phyloP scores from a whole-genome alignment of 2,329 filamentous ascomycete genomes.

The Pestalotiopsis fici region DNA sequence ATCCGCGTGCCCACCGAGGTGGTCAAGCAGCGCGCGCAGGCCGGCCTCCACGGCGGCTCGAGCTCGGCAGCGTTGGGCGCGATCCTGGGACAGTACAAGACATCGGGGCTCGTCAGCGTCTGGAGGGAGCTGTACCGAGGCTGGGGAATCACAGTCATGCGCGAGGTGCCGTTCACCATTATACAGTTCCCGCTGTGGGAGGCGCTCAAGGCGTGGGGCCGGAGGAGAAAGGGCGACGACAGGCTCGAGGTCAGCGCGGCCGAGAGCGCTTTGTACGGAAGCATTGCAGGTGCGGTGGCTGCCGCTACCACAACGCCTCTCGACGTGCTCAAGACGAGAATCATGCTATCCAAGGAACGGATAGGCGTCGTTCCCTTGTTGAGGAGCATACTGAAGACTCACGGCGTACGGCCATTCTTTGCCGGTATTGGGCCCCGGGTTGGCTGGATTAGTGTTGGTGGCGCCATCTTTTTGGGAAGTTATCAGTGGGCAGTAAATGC shows the following conservation, averaged over 20 bases:
- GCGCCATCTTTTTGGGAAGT: constrained; percentile 90
- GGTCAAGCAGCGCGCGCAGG: constrained; percentile 94
- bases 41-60: constrained; percentile 74
- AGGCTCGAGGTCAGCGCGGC: constrained; percentile 59
- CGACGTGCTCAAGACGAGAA: constrained; percentile 93
- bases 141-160: constrained; percentile 88
- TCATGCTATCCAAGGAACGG: constrained; percentile 82
- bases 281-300: constrained; percentile 79
- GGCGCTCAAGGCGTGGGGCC: constrained; percentile 75
- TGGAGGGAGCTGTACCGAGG: constrained; percentile 88
- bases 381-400: constrained; percentile 61
- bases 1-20: constrained; percentile 95
- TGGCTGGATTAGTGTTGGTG: constrained; percentile 93
- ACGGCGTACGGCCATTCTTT: constrained; percentile 71
- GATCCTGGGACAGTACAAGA: constrained; percentile 58
- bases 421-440: constrained; percentile 79
- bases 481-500: constrained; percentile 88
- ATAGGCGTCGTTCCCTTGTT: constrained; percentile 62
- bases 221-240: constrained; percentile 36
- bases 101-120: constrained; percentile 56
- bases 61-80: constrained; percentile 67
- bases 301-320: constrained; percentile 89
- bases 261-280: constrained; percentile 85
- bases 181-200: constrained; percentile 99
- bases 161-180: constrained; percentile 95